Percentiles rank a stretch among this genome's conserved stretches.
Conservation (phyloP, 2,329 filamentous ascomycete genomes). For the Cladosporium velox region DNA sequence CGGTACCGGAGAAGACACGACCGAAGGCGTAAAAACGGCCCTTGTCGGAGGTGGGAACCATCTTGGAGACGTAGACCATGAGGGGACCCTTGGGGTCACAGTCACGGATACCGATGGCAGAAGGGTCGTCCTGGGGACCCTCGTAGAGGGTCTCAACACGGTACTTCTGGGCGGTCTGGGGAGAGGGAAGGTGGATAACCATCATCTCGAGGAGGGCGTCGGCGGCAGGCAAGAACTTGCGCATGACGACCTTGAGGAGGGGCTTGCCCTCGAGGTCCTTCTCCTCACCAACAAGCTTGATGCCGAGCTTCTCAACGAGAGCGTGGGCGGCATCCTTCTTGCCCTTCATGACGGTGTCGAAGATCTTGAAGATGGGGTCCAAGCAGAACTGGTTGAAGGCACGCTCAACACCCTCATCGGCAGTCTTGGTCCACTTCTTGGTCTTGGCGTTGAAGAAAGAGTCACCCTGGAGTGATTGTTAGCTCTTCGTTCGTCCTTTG, state of each 20-base stretch:
- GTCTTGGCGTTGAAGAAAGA: conserved; percentile 99
- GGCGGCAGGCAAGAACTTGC: conserved; percentile 96
- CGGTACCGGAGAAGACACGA: conserved; percentile 99
- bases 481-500: conserved; percentile 15
- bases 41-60: conserved; percentile 99
- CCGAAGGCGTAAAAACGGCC: conserved; percentile 99
- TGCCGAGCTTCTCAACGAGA: conserved; percentile 88
- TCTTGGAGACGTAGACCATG: conserved; percentile 99
- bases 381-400: conserved; percentile 99
- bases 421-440: conserved; percentile 99
- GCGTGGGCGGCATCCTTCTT: conserved; percentile 87
- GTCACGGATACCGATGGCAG: conserved; percentile 95
- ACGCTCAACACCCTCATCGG: conserved; percentile 88
- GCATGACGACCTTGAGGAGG: conserved; percentile 97
- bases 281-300: conserved; percentile 87
- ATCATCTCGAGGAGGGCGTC: conserved; percentile 99
- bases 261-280: conserved; percentile 94
- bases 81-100: conserved; percentile 97
- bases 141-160: conserved; percentile 98
- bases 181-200: conserved; percentile 98
- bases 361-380: conserved; percentile 99
- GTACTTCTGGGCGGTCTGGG: conserved; percentile 93
- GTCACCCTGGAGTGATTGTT: conserved; percentile 65
- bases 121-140: conserved; percentile 89
- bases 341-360: conserved; percentile 95